Conservation (phyloP, 2,329 filamentous ascomycete genomes). For the Curvularia sp. region DNA sequence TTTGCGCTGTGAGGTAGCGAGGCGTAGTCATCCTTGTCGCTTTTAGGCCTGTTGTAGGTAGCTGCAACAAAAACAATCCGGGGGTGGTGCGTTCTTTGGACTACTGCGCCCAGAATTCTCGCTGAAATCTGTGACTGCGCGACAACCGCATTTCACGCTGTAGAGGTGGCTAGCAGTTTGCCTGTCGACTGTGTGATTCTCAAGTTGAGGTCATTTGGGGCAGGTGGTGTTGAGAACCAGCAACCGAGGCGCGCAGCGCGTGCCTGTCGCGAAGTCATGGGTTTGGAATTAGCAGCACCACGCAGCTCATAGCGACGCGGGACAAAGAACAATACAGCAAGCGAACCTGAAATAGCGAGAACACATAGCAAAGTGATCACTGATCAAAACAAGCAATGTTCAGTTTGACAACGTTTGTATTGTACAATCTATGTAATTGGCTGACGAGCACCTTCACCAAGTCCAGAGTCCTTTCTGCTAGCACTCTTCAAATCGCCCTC, state of each 20-base stretch:
- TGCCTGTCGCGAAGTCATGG: constrained; percentile 26
- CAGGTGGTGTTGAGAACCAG: constrained; percentile 17
- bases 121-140: not conserved
- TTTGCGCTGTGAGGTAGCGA: constrained; percentile 86
- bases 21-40: constrained; percentile 63
- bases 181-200: not conserved
- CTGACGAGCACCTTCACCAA: constrained; percentile 16
- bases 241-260: constrained; percentile 31
- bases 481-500: constrained; percentile 28
- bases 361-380: not conserved
- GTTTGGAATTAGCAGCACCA: not conserved
- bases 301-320: not conserved
- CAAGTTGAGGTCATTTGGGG: constrained; percentile 18
- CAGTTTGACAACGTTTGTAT: not conserved
- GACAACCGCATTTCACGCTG: not conserved
- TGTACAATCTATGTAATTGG: constrained; percentile 22
- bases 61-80: constrained; percentile 6
- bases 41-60: constrained; percentile 7
- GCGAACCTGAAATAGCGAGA: not conserved
- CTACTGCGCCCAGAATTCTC: constrained; percentile 8
- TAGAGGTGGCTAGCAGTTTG: not conserved
- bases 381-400: not conserved
- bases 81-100: not conserved
- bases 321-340: not conserved
- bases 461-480: constrained; percentile 26